phyloP scores from a whole-genome alignment of 2,329 filamentous ascomycete genomes.

The Pseudogymnoascus sp. region DNA sequence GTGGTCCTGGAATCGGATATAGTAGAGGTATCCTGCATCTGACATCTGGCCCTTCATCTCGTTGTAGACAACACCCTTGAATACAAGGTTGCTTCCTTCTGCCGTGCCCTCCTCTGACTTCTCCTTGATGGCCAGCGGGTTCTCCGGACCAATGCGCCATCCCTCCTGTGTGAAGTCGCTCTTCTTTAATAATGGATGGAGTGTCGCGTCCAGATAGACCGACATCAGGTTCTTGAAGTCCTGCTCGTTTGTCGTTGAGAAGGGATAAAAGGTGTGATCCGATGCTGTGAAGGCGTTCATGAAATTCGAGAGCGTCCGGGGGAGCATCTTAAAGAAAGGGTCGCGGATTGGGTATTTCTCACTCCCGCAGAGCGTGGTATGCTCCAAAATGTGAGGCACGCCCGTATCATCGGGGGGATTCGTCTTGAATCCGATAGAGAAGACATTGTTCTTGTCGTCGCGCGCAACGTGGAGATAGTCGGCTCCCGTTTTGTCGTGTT shows the following conservation, averaged over 20 bases:
- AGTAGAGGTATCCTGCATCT: constrained; percentile 91
- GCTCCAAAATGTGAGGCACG: constrained; percentile 93
- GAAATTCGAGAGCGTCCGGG: constrained; percentile 95
- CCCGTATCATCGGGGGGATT: constrained; percentile 95
- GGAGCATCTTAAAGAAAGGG: constrained; percentile 99
- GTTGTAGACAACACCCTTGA: constrained; percentile 98
- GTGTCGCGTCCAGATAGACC: constrained; percentile 90
- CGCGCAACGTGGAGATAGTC: constrained; percentile 93
- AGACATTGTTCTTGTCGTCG: constrained; percentile 98
- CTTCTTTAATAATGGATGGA: constrained; percentile 80
- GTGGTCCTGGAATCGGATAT: constrained; percentile 89
- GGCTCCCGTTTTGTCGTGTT: constrained; percentile 90
- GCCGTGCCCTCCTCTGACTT: constrained; percentile 33
- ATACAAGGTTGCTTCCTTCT: constrained; percentile 65
- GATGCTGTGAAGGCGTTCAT: constrained; percentile 99
- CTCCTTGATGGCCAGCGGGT: constrained; percentile 48
- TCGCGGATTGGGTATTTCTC: constrained; percentile 96
- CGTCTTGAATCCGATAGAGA: constrained; percentile 98
- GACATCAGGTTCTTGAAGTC: constrained; percentile 95
- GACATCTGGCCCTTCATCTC: constrained; percentile 99
- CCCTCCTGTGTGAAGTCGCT: constrained; percentile 95
- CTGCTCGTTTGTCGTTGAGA: constrained; percentile 90
- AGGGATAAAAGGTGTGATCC: constrained; percentile 95
- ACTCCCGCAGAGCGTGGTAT: constrained; percentile 93
- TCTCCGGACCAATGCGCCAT: constrained; percentile 91